These are phyloP conservation scores for Vaccinium vitisidaea DNA, from an alignment of 148 eudicot species.

Conservation along the genomic window DNA sequence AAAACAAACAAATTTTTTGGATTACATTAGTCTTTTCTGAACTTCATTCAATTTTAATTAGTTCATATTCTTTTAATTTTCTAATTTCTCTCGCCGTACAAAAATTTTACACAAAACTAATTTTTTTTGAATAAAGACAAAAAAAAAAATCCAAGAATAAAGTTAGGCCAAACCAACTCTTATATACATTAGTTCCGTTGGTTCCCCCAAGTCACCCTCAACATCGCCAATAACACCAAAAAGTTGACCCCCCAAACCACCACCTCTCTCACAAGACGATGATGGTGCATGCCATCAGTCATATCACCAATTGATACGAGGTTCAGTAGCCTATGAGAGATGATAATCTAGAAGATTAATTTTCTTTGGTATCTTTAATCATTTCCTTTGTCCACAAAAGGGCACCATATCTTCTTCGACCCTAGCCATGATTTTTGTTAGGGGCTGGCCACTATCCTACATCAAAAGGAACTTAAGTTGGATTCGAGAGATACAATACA, in stretches of 20 bases:
- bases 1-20: no score
- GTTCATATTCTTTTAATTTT: no score
- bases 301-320: not conserved
- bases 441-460: not conserved
- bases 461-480: no score
- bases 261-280: not conserved
- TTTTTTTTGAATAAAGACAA: no score
- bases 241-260: not conserved
- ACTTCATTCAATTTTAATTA: no score
- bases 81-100: no score
- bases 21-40: no score
- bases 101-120: no score
- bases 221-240: not conserved
- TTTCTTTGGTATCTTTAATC: no score
- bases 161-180: no score
- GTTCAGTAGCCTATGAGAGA: not conserved
- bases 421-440: not conserved
- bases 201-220: not conserved
- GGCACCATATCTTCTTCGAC: no score
- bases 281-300: not conserved
- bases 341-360: not conserved
- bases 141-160: no score
- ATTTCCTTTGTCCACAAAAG: not conserved
- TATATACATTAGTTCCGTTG: not conserved
- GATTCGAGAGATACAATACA: not conserved